Percentiles rank a stretch among this genome's conserved stretches.
Conservation (phyloP, 2,329 filamentous ascomycete genomes). For the Penicillium sp. region DNA sequence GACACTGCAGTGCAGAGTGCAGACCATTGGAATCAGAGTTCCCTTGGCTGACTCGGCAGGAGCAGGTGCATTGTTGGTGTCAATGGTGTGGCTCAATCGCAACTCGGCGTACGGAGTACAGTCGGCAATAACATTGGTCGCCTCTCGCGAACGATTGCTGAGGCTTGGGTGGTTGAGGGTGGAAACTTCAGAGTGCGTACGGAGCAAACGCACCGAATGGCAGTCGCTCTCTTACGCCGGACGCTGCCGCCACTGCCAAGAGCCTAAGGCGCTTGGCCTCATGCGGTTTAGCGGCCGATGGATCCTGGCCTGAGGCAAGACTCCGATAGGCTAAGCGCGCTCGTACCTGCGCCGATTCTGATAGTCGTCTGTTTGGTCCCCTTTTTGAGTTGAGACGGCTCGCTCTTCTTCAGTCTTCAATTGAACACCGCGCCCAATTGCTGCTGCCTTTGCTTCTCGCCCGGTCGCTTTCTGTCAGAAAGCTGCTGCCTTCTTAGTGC, state of each 20-base stretch:
- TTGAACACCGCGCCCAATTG: too few relatives aligned
- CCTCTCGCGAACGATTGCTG: background rate
- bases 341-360: background rate
- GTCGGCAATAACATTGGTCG: background rate
- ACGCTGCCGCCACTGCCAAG: background rate
- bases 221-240: background rate
- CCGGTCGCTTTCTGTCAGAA: too few relatives aligned
- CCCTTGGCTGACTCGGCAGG: background rate
- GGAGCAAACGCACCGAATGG: background rate
- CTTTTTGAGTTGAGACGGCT: background rate
- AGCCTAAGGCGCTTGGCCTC: background rate
- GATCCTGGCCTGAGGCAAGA: background rate
- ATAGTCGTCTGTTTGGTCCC: background rate
- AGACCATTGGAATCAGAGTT: background rate
- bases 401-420: background rate
- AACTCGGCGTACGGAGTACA: too few relatives aligned
- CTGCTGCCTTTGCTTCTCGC: too few relatives aligned
- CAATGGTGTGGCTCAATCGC: background rate
- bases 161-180: background rate
- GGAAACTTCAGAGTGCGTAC: background rate
- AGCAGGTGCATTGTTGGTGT: background rate
- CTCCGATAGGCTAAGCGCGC: background rate
- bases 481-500: background rate
- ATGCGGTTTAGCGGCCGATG: background rate
- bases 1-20: too few relatives aligned